Evolutionary conservation across 345 rosid genomes (phyloP), one percentile per base, ranked within the genome.

Genomic region (Euphorbia lathyris): DNA sequence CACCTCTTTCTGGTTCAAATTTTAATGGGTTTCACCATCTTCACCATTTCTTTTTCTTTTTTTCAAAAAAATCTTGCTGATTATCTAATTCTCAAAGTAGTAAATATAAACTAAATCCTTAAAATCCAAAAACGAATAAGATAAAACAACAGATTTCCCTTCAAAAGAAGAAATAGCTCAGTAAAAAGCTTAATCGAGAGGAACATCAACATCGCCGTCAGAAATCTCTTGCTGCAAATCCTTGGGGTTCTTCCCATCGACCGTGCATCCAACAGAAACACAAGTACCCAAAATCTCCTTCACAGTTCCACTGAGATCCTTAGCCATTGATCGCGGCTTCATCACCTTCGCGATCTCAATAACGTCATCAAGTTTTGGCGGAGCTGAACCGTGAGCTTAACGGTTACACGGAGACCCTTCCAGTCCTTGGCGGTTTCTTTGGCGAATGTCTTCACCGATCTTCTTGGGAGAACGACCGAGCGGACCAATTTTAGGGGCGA

Each of bases 401-500:
- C 78, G 9, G 78, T 75, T 5, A 75, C 78, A 0, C 78, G 78
- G 5, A 75, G 65, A 1, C 78, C 78, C 74, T 75, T 75, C 78
- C 78, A 75, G 65, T 75, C 78, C 62, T 69, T 68, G 12, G 73
- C 68, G 0, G 78, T 75, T 23, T 75, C 78, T 32, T 71, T 71
- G 43, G 74, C 74, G 50, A n/a, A 71, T 71, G 53, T 71, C 74
- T 27, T 71, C 74, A 0, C 74, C 78, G 32, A 75, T 75, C 51
- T 75, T 75, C 60, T 75, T 75, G 3, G 78, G 78, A n/a, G 78
- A 75, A 14, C 69, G 73, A 3, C 78, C 78, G 2, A 75, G 73
- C 0, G 78, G 78, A 0, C 78, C 78, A 59, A 75, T 75, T 48
- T 75, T 75, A 0, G 78, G 78, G 10, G 78, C 78, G 3, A 75